Percentiles rank a stretch among this genome's conserved stretches.
Evolutionary conservation across 129 eudicot species (phyloP).

Genomic region (Artemisia tridentata): DNA sequence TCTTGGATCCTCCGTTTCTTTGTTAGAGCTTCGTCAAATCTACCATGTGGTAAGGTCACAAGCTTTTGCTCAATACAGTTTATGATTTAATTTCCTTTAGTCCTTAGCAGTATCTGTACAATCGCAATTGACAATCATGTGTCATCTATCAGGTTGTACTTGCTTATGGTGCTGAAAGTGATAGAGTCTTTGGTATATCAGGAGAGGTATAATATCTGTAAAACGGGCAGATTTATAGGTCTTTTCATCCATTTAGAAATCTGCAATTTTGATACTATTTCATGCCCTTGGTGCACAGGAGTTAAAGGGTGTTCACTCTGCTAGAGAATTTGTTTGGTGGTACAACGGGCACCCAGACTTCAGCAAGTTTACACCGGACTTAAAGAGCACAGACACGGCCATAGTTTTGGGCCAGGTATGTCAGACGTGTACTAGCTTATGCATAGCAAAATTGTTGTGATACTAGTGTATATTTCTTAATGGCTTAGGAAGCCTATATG

Average conservation of each 20-base stretch:
- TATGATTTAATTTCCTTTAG: conserved; percentile 7
- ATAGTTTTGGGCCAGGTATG: conserved; percentile 92
- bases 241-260: not conserved
- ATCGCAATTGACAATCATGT: conserved; percentile 4
- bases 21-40: conserved; percentile 77
- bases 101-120: conserved; percentile 1
- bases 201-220: conserved; percentile 63
- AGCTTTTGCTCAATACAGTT: conserved; percentile 5
- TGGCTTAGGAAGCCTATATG: not conserved
- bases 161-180: conserved; percentile 99
- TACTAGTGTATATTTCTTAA: no score
- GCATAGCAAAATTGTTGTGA: not conserved
- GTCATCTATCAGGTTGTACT: conserved; percentile 70
- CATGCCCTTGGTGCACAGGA: conserved; percentile 47
- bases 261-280: not conserved
- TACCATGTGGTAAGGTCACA: conserved; percentile 70
- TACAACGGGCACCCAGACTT: conserved; percentile 97
- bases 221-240: not conserved
- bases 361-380: conserved; percentile 61
- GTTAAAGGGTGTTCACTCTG: conserved; percentile 72
- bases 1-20: conserved; percentile 75
- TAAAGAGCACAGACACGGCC: conserved; percentile 89
- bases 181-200: conserved; percentile 70
- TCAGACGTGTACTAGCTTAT: conserved; percentile 4
- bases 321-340: conserved; percentile 99